Evolutionary conservation across 1,139 yeast genomes (phyloP), one percentile per base, ranked within the genome.

Genomic region (Pichia sp.): DNA sequence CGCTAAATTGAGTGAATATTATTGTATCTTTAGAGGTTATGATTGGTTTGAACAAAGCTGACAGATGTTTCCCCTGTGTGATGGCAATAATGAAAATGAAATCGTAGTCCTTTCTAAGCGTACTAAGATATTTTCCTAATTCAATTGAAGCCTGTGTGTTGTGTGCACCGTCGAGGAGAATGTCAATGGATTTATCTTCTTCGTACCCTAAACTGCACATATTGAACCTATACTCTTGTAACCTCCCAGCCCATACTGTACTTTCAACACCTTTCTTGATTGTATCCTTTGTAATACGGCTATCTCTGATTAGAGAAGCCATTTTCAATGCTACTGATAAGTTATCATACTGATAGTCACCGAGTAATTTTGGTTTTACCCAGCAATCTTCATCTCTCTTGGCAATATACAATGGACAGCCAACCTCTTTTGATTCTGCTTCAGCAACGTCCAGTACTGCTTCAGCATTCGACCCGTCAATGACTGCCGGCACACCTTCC

Each of bases 101-200:
- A 0, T 81, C 79, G 8, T 67, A 59, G 1, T 67, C 62, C 1
- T 34, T 2, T 31, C 67, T 54, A 12, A 58, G 51, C 1, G 46
- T 2, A 8, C 70, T 64, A 2, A 84, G 65, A 61, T 73, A 83
- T 46, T 72, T 71, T 0, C 77, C 79, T 42, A 93, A 73, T 63
- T 86, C 90, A 30, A 73, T 70, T 0, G 97, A 95, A 0, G 97
- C 96, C 60, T 85, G 83, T 20, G 82, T 83, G 66, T 93, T 93
- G 67, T 93, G 99, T 0, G 98, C 98, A 2, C 99, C 99, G 70
- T 93, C 99, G 1, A 91, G 63, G 3, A 67, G 34, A 2, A 60
- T 34, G 7, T 38, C n/a, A 7, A 55, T 6, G 2, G 12, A 29
- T 2, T 7, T 42, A 14, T 14, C 38, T 3, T 36, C n/a, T 24